These are phyloP conservation scores for Fusarium sp. DNA, from an alignment of 2,329 filamentous ascomycete genomes.

Conservation along the genomic window DNA sequence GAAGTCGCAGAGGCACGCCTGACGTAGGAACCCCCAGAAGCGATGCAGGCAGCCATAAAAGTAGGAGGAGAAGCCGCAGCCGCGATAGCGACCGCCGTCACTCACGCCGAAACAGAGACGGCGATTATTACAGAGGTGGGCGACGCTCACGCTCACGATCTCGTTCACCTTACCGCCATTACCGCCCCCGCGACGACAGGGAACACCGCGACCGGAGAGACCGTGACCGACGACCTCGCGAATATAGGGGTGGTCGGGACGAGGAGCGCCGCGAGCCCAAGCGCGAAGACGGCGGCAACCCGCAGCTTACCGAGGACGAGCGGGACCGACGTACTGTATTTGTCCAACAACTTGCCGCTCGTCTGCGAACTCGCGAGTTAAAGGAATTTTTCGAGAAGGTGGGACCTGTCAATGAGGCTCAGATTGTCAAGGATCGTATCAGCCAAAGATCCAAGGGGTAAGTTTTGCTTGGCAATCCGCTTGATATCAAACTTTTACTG, in stretches of 20 bases:
- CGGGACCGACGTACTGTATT: conserved; percentile 97
- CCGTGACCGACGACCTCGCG: conserved; percentile 67
- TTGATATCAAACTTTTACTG: conserved; percentile 2
- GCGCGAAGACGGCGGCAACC: conserved; percentile 67
- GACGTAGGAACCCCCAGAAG: conserved; percentile 78
- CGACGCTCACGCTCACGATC: conserved; percentile 77
- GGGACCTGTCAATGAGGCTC: conserved; percentile 94
- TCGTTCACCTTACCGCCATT: conserved; percentile 76
- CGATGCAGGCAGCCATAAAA: conserved; percentile 85
- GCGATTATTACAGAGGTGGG: conserved; percentile 75
- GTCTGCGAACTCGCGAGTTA: conserved; percentile 91
- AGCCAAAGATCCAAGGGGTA: conserved; percentile 98
- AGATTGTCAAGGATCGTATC: conserved; percentile 98
- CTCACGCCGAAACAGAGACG: conserved; percentile 80
- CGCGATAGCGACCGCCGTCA: conserved; percentile 82
- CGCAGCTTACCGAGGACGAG: conserved; percentile 92
- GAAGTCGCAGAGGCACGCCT: conserved; percentile 64
- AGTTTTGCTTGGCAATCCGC: conserved; percentile 52
- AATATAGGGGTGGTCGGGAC: conserved; percentile 68
- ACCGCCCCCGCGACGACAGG: conserved; percentile 69
- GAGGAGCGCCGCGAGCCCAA: conserved; percentile 61
- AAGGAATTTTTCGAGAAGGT: conserved; percentile 97
- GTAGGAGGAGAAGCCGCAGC: conserved; percentile 84
- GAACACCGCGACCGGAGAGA: conserved; percentile 66
- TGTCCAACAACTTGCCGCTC: conserved; percentile 96